Base-by-base conservation (phyloP, 139 green algal species). In the Closterium sp. region DNA sequence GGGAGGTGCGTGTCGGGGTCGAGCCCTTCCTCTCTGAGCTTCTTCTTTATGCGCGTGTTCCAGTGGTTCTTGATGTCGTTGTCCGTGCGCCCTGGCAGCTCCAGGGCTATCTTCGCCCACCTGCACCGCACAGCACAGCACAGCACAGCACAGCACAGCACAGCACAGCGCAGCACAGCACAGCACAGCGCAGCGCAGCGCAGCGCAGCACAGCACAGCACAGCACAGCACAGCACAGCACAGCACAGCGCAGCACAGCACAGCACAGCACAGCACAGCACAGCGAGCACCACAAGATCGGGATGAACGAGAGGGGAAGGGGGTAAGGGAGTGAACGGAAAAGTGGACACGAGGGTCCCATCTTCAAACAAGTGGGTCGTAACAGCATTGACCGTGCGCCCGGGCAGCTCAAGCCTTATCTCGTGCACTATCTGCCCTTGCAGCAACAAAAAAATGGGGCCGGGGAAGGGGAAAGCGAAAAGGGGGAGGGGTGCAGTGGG, bases 1-100 rank as follows among this genome's bases (percentile, higher is more conserved):
- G 90, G 90, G 27, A 87, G 88, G 30, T 93, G 90, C n/a, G 90
- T 90, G 28, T 70, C 30, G 70, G 90, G 90, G 30, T 93, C 90
- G 30, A 93, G 90, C 24, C 90, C 90, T 17, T 62, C 70, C 31
- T 93, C 85, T 9, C 90, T 10, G 0, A 93, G 87, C 79, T 93
- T 93, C 62, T 70, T 45, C 87, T 93, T 93, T 28, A 93, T 93
- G 42, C 90, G 73, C 87, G 94, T 94, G 92, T 96, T 96, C 97
- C 97, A 99, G 89, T 97, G 95, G 91, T 99, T 99, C 94, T 99
- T 99, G 89, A 99, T 97, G 22, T 96, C 96, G 89, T 99, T 99
- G 92, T 99, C 97, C 6, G 97, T 98, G 38, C 95, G 94, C 31
- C 94, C 94, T 24, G 94, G 94, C 31, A 96, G 88, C 32, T 92